Base-by-base conservation (phyloP, 306 rosid genomes). In the Vigna trinervia region DNA sequence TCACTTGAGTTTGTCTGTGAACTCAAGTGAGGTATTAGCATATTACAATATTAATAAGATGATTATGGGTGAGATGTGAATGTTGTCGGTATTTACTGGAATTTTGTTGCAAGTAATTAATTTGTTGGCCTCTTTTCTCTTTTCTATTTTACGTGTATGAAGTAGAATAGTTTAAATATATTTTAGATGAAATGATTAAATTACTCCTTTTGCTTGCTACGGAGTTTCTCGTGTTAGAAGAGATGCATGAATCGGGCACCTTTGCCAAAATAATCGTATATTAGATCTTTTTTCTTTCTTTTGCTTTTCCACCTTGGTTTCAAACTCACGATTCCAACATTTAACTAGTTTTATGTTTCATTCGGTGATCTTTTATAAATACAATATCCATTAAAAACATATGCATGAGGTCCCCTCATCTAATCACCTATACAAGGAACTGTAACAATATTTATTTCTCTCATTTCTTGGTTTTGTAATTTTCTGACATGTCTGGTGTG, bases 401-500 rank as follows among this genome's bases (percentile, higher is more conserved):
- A 47, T 54, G 52, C 32, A 17, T 32, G 2, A 20, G 70, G 64
- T 57, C 62, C 22, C 46, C 75, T 53, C 34, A 62, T 71, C 30
- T 26, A 56, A 32, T 32, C n/a, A 23, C 4, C 4, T 41, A 3
- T 80, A 74, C 38, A 5, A 34, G 38, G 38, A 34, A 34, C 6
- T 34, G 7, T 34, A 23, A 69, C 53, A 76, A 77, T 52, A 43
- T 52, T 62, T 52, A 11, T 52, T 73, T 57, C 51, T 61, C 60
- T 71, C 20, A 71, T 77, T 61, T 54, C 22, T 59, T 73, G 73
- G 23, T 73, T 73, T 62, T 60, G 34, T 63, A 22, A 52, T 80
- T 69, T 71, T 80, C 56, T 71, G 80, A 78, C 97, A 94, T 97
- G 83, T 88, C 88, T 75, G 92, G 92, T 73, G 83, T 79, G 64